Conservation (phyloP, 2,329 filamentous ascomycete genomes). For the Aspergillaceae sp. region DNA sequence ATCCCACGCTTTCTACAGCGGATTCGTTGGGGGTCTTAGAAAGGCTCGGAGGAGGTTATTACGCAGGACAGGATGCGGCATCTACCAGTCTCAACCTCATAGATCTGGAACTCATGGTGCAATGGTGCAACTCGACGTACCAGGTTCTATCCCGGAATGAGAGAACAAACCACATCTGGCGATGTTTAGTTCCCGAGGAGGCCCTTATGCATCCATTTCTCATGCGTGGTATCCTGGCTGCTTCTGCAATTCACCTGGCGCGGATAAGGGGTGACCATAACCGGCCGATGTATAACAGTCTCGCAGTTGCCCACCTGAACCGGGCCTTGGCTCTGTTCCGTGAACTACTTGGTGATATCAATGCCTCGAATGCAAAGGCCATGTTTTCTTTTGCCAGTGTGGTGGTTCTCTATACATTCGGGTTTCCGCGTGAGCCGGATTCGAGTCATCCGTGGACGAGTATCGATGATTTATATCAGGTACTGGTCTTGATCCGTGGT, state of each 20-base stretch:
- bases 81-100: conserved; percentile 32
- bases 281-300: conserved; percentile 23
- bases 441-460: conserved; percentile 18
- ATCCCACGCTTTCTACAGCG: conserved; percentile 7
- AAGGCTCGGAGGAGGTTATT: conserved; percentile 10
- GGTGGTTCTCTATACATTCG: conserved; percentile 32
- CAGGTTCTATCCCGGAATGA: conserved; percentile 19
- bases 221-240: conserved; percentile 29
- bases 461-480: conserved; percentile 26
- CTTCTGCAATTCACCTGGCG: conserved; percentile 28
- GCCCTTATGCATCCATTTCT: conserved; percentile 26
- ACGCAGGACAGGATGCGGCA: conserved; percentile 1
- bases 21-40: conserved; percentile 19
- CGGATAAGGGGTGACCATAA: conserved; percentile 19
- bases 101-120: conserved; percentile 37
- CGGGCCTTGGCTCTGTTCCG: conserved; percentile 28
- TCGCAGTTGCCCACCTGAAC: conserved; percentile 29
- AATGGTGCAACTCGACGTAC: conserved; percentile 31
- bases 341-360: conserved; percentile 23
- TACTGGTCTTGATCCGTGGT: conserved; percentile 27
- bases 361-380: conserved; percentile 29
- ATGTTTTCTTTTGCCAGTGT: conserved; percentile 33
- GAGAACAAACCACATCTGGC: conserved; percentile 27
- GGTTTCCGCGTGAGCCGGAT: conserved; percentile 22
- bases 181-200: conserved; percentile 23